Conservation (phyloP, 1,284 basidiomycete genomes). For the Tremellales sp. region DNA sequence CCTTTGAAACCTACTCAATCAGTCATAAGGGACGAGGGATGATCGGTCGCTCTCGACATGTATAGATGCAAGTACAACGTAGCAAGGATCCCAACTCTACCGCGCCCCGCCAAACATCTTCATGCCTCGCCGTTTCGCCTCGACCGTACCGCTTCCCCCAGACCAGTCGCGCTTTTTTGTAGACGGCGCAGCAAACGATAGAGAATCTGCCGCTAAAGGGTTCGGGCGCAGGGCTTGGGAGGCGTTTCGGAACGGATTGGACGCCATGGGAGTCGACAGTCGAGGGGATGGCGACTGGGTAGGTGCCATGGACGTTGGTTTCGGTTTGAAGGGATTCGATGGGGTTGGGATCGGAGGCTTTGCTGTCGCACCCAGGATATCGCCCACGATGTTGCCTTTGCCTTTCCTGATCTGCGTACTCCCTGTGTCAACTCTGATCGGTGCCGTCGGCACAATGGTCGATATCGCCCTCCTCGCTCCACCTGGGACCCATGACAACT, state of each 20-base stretch:
- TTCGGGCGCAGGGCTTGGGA: not conserved
- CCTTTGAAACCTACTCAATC: too few species aligned
- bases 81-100: too few species aligned
- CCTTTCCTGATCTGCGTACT: conserved; percentile 1
- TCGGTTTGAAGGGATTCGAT: not conserved
- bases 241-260: too few species aligned
- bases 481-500: conserved; percentile 13
- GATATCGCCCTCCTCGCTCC: not conserved
- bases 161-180: conserved; percentile 16
- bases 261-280: not conserved
- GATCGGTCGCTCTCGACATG: too few species aligned
- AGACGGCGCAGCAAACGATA: conserved; percentile 4
- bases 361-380: conserved; percentile 3
- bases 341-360: conserved; percentile 3
- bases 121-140: conserved; percentile 17
- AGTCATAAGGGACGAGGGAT: too few species aligned
- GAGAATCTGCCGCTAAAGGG: conserved; percentile 1
- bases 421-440: not conserved
- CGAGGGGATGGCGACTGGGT: not conserved
- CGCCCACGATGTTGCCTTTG: conserved; percentile 6
- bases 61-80: too few species aligned
- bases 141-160: conserved; percentile 8
- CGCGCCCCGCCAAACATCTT: conserved; percentile 23
- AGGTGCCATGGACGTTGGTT: not conserved
- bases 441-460: not conserved